A percentile compares a stretch with the other conserved stretches of the same genome.
Conservation (phyloP, 139 green algal genomes). For the Axilococcus clingmanii region DNA sequence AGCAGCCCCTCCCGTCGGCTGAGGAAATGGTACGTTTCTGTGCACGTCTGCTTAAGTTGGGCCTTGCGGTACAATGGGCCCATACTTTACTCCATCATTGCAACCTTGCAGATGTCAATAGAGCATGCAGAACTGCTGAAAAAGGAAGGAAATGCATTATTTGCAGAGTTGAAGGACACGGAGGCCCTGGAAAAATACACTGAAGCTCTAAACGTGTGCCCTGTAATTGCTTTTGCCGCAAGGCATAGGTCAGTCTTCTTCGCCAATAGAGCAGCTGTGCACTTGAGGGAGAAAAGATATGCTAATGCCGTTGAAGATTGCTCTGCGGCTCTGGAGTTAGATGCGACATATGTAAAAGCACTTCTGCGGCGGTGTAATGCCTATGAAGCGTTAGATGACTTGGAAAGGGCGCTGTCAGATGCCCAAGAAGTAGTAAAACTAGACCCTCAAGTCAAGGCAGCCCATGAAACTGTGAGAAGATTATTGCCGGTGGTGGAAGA, state of each 20-base stretch:
- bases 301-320: slow-evolving; percentile 32
- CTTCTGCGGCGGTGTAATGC: slow-evolving; percentile 37
- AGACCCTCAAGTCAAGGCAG: slow-evolving; percentile 45
- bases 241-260: slow-evolving; percentile 28
- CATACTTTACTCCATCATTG: too few relatives aligned
- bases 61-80: too few relatives aligned
- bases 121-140: slow-evolving; percentile 17
- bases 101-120: not conserved
- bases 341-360: slow-evolving; percentile 30
- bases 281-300: slow-evolving; percentile 29
- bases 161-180: slow-evolving; percentile 24
- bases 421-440: slow-evolving; percentile 52
- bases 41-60: too few relatives aligned
- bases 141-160: slow-evolving; percentile 29
- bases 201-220: slow-evolving; percentile 18
- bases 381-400: slow-evolving; percentile 5
- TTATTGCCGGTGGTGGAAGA: slow-evolving; percentile 71
- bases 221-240: not conserved
- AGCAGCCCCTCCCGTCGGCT: too few relatives aligned
- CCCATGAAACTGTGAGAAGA: slow-evolving; percentile 21
- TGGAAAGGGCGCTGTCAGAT: slow-evolving; percentile 42
- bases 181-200: slow-evolving; percentile 31
- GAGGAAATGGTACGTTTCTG: too few relatives aligned
- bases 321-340: slow-evolving; percentile 25
- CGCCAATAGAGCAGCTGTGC: slow-evolving; percentile 34